Base-by-base conservation (phyloP, 495 filamentous ascomycete genomes). In the Hyaloscypha hepaticicola region DNA sequence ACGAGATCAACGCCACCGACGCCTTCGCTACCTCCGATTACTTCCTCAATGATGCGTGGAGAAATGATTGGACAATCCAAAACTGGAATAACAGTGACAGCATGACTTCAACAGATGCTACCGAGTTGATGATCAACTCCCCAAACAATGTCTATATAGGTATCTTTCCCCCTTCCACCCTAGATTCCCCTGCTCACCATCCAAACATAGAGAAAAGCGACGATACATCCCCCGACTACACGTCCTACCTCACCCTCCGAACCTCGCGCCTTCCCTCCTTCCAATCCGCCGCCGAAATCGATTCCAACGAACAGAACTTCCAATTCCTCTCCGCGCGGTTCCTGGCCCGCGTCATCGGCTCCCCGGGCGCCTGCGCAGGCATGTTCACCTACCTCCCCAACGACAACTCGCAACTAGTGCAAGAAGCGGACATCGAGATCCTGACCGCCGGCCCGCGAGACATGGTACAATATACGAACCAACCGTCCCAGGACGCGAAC, bases 371-470 rank as follows among this genome's bases (percentile, higher is more conserved):
- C 29, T 86, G 88, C 57, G 87, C 87, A 0, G 89, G 88, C 38
- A 80, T 90, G 64, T 92, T 93, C 75, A 91, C 90, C 24, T 88
- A 88, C 68, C 72, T 72, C 7, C 66, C 72, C 48, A 52, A 60
- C 27, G 61, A 66, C 26, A 61, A 73, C 16, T 75, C 80, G 21
- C 76, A 83, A 21, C 72, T 76, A 1, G 83, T 87, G 33, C 87
- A 90, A 68, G 90, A 94, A 74, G 85, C 87, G 0, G 91, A 95
- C 69, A 82, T 95, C 49, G 92, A 96, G 70, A 85, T 92, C 63
- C 79, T 89, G 19, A 91, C 88, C 0, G 74, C 74, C 1, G 87
- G 87, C 62, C 80, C 84, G 0, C 70, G 72, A 3, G 72, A 83
- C 58, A 76, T 77, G 5, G 77, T 90, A 22, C 87, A 87, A 66